Evolutionary conservation across 1,139 yeast genomes (phyloP), one percentile per base, ranked within the genome.

Genomic region (Yamadazyma songkhlaensis): DNA sequence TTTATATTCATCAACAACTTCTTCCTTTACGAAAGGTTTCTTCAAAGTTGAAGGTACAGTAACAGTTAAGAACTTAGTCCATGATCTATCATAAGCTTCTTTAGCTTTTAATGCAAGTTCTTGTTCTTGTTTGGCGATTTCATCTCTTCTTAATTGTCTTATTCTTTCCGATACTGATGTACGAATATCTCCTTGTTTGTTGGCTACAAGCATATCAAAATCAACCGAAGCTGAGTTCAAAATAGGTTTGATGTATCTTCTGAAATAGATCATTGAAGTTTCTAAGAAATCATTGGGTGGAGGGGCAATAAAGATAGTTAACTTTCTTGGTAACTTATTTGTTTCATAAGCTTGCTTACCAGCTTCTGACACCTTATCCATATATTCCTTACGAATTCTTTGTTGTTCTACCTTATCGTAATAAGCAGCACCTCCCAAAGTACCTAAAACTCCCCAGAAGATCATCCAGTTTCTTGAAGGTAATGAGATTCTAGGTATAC

Each of bases 401-500:
- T 72, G 74, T 49, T 89, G 94, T 56, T 87, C 75, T 44, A 76
- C 70, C 49, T 84, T 82, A 60, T 94, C 98, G 60, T 88, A 89
- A 10, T 75, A 76, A 25, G 82, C 72, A 11, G 89, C 85, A 10
- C 95, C 92, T 2, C 85, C 74, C 25, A 85, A 61, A 1, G 75
- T 64, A 0, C 82, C 79, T 2, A 85, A 57, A 8, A 85, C 79
- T 0, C 82, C 58, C 89, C 96, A 85, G 59, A 94, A 92, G 31
- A 89, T 86, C 70, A 79, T 62, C 98, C 97, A 90, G 65, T 90
- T 92, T 46, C 97, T 72, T 1, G 95, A 83, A 0, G 99, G 98
- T 14, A 94, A 62, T 27, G 84, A 75, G 24, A 88, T 53, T 20
- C 81, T 64, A 3, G 89, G 87, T 34, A 92, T 75, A 1, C 98